These are phyloP conservation scores for Fusarium veterinarium DNA, from an alignment of 2,329 filamentous ascomycete species.

Conservation along the genomic window DNA sequence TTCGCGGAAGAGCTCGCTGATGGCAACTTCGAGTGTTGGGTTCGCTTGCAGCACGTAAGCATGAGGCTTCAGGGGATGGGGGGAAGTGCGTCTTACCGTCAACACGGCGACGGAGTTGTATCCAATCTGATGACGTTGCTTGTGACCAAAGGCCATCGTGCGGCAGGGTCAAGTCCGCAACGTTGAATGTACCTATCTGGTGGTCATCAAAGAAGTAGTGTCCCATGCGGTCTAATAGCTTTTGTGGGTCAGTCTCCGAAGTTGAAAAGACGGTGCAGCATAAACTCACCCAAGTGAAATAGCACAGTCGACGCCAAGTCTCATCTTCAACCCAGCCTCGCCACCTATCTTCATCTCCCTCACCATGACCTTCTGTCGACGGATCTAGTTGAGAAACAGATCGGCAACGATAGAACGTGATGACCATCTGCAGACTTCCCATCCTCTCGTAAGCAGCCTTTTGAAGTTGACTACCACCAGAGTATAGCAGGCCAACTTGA, in stretches of 20 bases:
- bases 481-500: conserved; percentile 20
- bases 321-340: conserved; percentile 5
- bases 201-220: conserved; percentile 9
- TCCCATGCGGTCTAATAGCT: conserved; percentile 18
- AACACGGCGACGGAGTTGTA: background rate
- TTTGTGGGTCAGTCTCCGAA: accelerated
- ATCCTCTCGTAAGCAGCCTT: background rate
- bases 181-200: background rate
- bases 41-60: conserved; percentile 30
- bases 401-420: background rate
- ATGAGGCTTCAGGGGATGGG: accelerated
- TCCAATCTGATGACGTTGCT: conserved; percentile 4
- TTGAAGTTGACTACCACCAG: background rate
- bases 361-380: no score
- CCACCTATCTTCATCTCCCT: background rate
- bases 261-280: accelerated
- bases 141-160: conserved; percentile 25
- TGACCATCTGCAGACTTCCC: background rate
- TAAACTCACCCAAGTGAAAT: background rate
- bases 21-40: conserved; percentile 18
- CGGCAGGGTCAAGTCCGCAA: background rate
- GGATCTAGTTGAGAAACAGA: accelerated
- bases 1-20: conserved; percentile 21
- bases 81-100: background rate
- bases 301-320: conserved; percentile 21